Percentiles rank a stretch among this genome's conserved stretches.
Evolutionary conservation across 2,329 filamentous ascomycete genomes (phyloP).

Genomic region (Colletotrichum spinosum): DNA sequence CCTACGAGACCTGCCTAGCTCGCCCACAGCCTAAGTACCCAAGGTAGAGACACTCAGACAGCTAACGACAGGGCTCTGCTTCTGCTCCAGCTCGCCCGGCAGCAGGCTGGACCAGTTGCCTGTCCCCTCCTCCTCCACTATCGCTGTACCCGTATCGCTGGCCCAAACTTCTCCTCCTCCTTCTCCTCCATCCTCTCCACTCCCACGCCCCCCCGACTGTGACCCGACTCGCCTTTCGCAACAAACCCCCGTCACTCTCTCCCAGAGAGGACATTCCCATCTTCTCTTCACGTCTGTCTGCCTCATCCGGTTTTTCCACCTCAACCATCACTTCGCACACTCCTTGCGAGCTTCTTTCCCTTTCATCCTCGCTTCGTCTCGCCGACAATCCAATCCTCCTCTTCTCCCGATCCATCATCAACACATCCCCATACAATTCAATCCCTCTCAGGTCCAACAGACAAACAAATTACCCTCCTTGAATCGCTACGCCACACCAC

Average conservation of each 20-base stretch:
- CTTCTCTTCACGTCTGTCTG: constrained; percentile 38
- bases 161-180: constrained; percentile 23
- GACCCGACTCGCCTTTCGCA: constrained; percentile 36
- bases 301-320: constrained; percentile 38
- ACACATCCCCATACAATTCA: constrained; percentile 34
- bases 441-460: constrained; percentile 33
- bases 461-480: constrained; percentile 37
- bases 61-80: too few relatives aligned
- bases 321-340: constrained; percentile 37
- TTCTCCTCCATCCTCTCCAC: constrained; percentile 25
- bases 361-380: constrained; percentile 36
- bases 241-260: constrained; percentile 37
- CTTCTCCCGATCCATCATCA: constrained; percentile 11
- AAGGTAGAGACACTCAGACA: too few relatives aligned
- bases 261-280: constrained; percentile 39
- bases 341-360: constrained; percentile 39
- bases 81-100: too few relatives aligned
- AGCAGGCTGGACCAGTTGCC: constrained; percentile 7
- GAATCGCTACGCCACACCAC: constrained; percentile 29
- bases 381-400: constrained; percentile 28
- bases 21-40: too few relatives aligned
- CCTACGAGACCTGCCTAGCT: too few relatives aligned
- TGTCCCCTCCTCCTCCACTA: constrained; percentile 24
- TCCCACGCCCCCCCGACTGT: constrained; percentile 19
- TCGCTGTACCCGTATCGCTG: constrained; percentile 5